Base-by-base conservation (phyloP, 2,329 filamentous ascomycete species). In the Ceratocystiopsis minuta region DNA sequence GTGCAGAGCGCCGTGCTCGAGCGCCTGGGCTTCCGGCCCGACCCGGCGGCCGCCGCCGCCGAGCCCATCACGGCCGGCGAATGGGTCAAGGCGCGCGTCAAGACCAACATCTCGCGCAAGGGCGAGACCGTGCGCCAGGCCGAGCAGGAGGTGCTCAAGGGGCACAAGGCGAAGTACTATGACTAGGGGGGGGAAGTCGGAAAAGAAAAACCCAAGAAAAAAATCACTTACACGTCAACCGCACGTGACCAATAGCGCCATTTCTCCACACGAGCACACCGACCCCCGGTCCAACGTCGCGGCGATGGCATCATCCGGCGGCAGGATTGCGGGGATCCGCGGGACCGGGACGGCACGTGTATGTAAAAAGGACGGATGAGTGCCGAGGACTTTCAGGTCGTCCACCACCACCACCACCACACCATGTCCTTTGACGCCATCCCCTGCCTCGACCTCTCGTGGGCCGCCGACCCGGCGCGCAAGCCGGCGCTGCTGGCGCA, bases 361-460 rank as follows among this genome's bases (percentile, higher is more conserved):
- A n/a, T n/a, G n/a, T n/a, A n/a, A n/a, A n/a, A n/a, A 28, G 24
- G 24, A 10, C 24, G 7, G 24, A 20, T 20, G 6, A 28, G 7
- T 10, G 9, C 24, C 24, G 20, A 4, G 4, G 20, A 6, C 2
- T 10, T 28, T 28, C 24, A 28, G 6, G 6, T 28, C n/a, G n/a
- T n/a, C n/a, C 24, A 28, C 24, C 24, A 28, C 4, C 11, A 6
- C 4, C 24, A 28, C 9, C 24, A 10, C 24, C n/a, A n/a, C 24
- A 28, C 24, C 24, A 28, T 28, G 24, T 28, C 24, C 24, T 28
- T 28, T 10, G 24, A 28, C 24, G 32, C 32, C 32, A 67, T 73
- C 41, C 68, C 69, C 6, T 55, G 63, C 16, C 58, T 73, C 39
- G 63, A 72, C 49, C 58, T 72, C 31, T 64, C 64, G 6, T 55